Evolutionary conservation across 2,329 filamentous ascomycete species (phyloP).

Genomic region (Phyllachora maydis): DNA sequence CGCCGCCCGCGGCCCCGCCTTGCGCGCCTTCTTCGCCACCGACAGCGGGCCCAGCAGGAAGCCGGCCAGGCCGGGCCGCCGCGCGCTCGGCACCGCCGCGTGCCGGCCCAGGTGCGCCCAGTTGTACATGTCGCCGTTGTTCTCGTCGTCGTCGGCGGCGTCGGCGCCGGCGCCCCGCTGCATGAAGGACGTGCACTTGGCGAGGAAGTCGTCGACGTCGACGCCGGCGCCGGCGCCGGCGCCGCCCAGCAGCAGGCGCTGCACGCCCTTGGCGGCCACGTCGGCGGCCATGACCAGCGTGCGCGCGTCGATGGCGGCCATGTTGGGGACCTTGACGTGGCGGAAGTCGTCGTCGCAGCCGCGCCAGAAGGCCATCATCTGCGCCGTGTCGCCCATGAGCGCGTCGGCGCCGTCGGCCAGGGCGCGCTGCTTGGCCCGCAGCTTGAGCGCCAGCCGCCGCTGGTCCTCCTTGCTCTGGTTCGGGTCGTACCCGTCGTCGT

Average conservation of each 20-base stretch:
- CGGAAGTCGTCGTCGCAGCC: slow-evolving; percentile 44
- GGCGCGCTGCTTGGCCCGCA: slow-evolving; percentile 10
- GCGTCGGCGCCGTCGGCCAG: slow-evolving; percentile 45
- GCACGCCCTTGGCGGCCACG: slow-evolving; percentile 57
- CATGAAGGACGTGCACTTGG: slow-evolving; percentile 82
- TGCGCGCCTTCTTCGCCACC: slow-evolving; percentile 65
- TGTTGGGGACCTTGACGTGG: slow-evolving; percentile 67
- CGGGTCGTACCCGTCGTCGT: slow-evolving; percentile 47
- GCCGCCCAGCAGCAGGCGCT: slow-evolving; percentile 54
- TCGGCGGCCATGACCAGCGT: slow-evolving; percentile 67
- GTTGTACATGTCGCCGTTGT: slow-evolving; percentile 51
- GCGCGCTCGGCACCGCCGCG: slow-evolving; percentile 53
- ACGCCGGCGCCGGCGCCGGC: slow-evolving; percentile 53
- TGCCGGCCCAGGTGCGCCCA: slow-evolving; percentile 70
- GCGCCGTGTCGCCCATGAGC: slow-evolving; percentile 33
- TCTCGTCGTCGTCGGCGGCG: slow-evolving; percentile 32
- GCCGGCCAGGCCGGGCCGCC: slow-evolving; percentile 56
- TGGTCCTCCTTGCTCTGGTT: slow-evolving; percentile 61
- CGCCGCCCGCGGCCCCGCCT: slow-evolving; percentile 47
- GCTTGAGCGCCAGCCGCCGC: slow-evolving; percentile 40
- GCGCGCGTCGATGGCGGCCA: slow-evolving; percentile 81
- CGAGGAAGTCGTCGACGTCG: slow-evolving; percentile 80
- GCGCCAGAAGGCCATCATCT: slow-evolving; percentile 43
- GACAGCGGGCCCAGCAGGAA: slow-evolving; percentile 82
- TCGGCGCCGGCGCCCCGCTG: slow-evolving; percentile 30